Base-by-base conservation (phyloP, 768 basidiomycete genomes). In the Tulasnella sp. region DNA sequence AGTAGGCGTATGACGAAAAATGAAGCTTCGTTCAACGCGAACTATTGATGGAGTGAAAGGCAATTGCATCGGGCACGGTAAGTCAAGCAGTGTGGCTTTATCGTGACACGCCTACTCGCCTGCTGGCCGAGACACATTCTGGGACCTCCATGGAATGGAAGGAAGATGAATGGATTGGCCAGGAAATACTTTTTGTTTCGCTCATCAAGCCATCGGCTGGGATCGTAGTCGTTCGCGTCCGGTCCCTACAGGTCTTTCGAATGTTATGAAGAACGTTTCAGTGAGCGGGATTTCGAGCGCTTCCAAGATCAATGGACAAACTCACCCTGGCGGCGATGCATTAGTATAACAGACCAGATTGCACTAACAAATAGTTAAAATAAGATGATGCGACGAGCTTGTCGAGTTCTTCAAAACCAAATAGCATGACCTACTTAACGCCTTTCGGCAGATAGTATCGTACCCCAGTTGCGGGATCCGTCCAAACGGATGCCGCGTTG, bases 181-280 rank as follows among this genome's bases (percentile, higher is more conserved):
- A 60, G 50, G 17, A 49, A 41, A 30, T 64, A 55, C 21, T 48
- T 51, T 21, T 45, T 38, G 64, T 78, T 79, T 58, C 67, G 73
- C 2, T 75, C 73, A 41, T 85, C 78, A 4, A 87, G 71, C 88
- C 88, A 92, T 42, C 88, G 76, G 30, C 86, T 83, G 4, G 86
- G 86, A 58, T 85, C 79, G 68, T 89, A 92, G n/a, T 76, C 76
- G 65, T 86, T 78, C 0, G 87, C 86, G 62, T 89, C 85, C 0
- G 73, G 65, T 2, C 88, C 88, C 88, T 88, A 91, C 0, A 87
- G 71, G 17, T 73, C 76, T 45, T 32, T 49, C 27, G n/a, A n/a
- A n/a, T n/a, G n/a, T n/a, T 7, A 38, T 38, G 7, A 38, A 38
- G 15, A 38, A n/a, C n/a, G n/a, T n/a, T n/a, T n/a, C n/a, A n/a